Evolutionary conservation across 768 basidiomycete species (phyloP).

Genomic region (Boletellus ananas): DNA sequence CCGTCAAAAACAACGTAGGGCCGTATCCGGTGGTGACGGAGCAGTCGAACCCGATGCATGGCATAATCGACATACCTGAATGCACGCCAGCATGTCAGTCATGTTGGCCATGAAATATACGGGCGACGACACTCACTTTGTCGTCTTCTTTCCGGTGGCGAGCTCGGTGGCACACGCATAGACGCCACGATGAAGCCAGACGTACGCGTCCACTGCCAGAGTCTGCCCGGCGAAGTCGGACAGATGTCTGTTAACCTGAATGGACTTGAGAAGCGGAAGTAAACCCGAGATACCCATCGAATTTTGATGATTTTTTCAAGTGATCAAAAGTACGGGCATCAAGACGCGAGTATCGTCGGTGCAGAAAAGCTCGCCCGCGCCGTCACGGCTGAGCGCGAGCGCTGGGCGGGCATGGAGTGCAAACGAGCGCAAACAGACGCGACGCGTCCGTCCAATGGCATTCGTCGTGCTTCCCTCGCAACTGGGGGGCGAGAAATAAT

Average conservation of each 20-base stretch:
- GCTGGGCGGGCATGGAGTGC: background rate
- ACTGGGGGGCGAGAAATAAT: background rate
- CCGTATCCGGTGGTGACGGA: conserved; percentile 78
- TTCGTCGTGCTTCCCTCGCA: background rate
- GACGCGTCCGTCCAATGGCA: conserved; percentile 21
- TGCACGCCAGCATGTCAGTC: conserved; percentile 5
- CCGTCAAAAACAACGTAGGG: conserved; percentile 97
- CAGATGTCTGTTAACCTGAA: conserved; percentile 74
- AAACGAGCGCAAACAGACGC: conserved; percentile 32
- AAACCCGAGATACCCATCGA: conserved; percentile 91
- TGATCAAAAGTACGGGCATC: background rate
- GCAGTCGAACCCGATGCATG: conserved; percentile 85
- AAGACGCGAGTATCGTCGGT: conserved; percentile 4
- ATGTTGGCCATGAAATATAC: background rate
- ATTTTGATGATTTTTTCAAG: background rate
- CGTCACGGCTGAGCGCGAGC: background rate
- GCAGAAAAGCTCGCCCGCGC: background rate
- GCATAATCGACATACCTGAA: conserved; percentile 92
- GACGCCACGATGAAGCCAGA: conserved; percentile 87
- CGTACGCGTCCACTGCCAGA: conserved; percentile 92
- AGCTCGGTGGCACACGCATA: conserved; percentile 89
- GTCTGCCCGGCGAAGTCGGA: conserved; percentile 81
- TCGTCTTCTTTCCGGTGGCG: conserved; percentile 78
- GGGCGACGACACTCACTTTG: conserved; percentile 55
- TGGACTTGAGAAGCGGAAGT: conserved; percentile 85